Evolutionary conservation across 2,329 filamentous ascomycete genomes (phyloP).

Genomic region (Aurifilum marmelostoma): DNA sequence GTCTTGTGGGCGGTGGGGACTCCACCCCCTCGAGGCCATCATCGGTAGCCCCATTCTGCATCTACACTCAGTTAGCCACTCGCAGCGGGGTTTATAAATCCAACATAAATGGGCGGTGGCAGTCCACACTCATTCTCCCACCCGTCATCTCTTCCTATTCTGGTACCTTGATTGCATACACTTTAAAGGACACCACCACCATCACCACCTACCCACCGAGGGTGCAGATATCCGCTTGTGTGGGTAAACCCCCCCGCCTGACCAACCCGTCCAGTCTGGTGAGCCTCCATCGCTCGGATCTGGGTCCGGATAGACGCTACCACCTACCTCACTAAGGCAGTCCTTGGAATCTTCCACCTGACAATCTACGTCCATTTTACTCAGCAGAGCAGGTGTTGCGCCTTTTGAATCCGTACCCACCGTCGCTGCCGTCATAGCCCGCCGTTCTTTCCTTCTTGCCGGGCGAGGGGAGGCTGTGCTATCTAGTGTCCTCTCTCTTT

Average conservation of each 20-base stretch:
- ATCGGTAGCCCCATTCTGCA: conserved; percentile 25
- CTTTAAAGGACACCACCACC: conserved; percentile 1
- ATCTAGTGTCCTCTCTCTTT: neutral
- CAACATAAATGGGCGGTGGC: conserved; percentile 23
- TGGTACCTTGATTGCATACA: conserved; percentile 5
- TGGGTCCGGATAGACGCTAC: conserved; percentile 22
- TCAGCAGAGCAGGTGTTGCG: conserved; percentile 22
- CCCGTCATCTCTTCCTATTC: conserved; percentile 13
- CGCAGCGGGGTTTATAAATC: conserved; percentile 14
- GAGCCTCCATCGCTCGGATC: conserved; percentile 19
- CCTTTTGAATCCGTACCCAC: conserved; percentile 8
- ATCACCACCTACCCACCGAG: conserved; percentile 7
- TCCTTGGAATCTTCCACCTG: conserved; percentile 11
- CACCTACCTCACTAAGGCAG: conserved; percentile 29
- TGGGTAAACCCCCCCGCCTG: conserved; percentile 8
- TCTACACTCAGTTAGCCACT: conserved; percentile 16
- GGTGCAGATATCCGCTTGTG: conserved; percentile 12
- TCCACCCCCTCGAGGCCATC: conserved; percentile 25
- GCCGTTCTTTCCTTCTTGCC: conserved; percentile 5
- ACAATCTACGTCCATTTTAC: conserved; percentile 14
- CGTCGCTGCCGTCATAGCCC: conserved; percentile 19
- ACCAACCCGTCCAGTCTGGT: neutral
- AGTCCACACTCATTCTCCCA: conserved; percentile 9
- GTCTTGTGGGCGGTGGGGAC: neutral
- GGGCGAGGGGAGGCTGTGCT: neutral